phyloP scores from a whole-genome alignment of 495 filamentous ascomycete genomes.

The Durotheca rogersii region DNA sequence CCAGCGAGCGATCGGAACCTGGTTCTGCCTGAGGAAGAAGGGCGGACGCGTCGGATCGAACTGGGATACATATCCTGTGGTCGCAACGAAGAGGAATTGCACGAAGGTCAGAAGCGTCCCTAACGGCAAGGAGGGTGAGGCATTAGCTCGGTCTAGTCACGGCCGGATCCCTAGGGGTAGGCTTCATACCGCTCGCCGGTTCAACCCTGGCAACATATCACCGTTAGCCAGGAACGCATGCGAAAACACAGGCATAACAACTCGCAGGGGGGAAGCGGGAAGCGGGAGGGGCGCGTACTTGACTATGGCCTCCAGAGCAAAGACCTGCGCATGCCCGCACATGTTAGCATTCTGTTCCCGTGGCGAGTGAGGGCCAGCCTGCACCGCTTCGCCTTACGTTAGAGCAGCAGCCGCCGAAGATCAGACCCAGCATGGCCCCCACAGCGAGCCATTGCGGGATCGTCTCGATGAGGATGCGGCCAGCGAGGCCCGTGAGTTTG shows the following conservation, averaged over 20 bases:
- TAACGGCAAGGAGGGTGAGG: constrained; percentile 34
- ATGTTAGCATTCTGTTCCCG: constrained; percentile 15
- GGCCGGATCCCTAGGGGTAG: not conserved
- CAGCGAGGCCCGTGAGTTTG: constrained; percentile 54
- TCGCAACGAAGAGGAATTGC: constrained; percentile 83
- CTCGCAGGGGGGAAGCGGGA: too few species aligned
- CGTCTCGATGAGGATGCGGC: constrained; percentile 59
- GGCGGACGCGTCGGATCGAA: constrained; percentile 59
- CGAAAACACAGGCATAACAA: constrained; percentile 13
- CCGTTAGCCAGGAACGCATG: constrained; percentile 26
- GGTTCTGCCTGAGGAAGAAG: constrained; percentile 70
- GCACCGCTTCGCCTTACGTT: constrained; percentile 65
- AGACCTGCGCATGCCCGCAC: constrained; percentile 59
- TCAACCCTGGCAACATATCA: constrained; percentile 50
- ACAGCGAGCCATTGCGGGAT: constrained; percentile 69
- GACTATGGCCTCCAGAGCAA: constrained; percentile 92
- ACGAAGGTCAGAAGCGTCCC: constrained; percentile 90
- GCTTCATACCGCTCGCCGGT: constrained; percentile 57
- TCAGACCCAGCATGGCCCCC: constrained; percentile 74
- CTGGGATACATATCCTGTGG: constrained; percentile 74
- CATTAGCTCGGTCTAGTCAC: constrained; percentile 10
- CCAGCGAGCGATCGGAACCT: constrained; percentile 85
- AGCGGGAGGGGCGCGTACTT: too few species aligned
- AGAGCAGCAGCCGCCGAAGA: constrained; percentile 96
- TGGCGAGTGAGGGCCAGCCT: not conserved